Percentiles rank a stretch among this genome's conserved stretches.
These are phyloP conservation scores for Lasiosphaeria hispida DNA, from an alignment of 495 filamentous ascomycete genomes.

Conservation along the genomic window DNA sequence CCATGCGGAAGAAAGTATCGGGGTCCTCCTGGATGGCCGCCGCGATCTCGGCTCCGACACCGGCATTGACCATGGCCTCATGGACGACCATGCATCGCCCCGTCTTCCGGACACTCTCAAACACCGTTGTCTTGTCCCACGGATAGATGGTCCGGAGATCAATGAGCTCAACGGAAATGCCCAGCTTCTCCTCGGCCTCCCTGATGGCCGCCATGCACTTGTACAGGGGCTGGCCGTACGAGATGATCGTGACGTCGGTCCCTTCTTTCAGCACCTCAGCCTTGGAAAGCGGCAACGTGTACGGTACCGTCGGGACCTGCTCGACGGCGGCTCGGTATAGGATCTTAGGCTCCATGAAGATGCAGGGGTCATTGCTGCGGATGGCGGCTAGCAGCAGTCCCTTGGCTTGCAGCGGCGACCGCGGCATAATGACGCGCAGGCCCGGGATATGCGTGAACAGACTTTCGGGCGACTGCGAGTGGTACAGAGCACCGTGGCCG, in stretches of 20 bases:
- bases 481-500: slow-evolving; percentile 94
- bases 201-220: slow-evolving; percentile 77
- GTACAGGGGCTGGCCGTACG: slow-evolving; percentile 91
- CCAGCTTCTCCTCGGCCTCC: slow-evolving; percentile 77
- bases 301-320: slow-evolving; percentile 81
- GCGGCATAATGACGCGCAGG: slow-evolving; percentile 82
- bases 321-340: slow-evolving; percentile 94
- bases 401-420: slow-evolving; percentile 89
- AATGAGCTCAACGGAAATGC: slow-evolving; percentile 80
- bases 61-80: slow-evolving; percentile 93
- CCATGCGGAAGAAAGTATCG: slow-evolving; percentile 79
- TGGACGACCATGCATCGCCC: slow-evolving; percentile 90
- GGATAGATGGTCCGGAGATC: slow-evolving; percentile 91
- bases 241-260: slow-evolving; percentile 79
- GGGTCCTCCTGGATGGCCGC: slow-evolving; percentile 82
- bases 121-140: slow-evolving; percentile 84
- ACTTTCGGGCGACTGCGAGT: slow-evolving; percentile 89
- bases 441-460: slow-evolving; percentile 93
- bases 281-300: slow-evolving; percentile 81
- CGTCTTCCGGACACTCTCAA: slow-evolving; percentile 85
- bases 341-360: slow-evolving; percentile 97
- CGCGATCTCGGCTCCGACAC: slow-evolving; percentile 89
- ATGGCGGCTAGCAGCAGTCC: slow-evolving; percentile 83
- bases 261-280: slow-evolving; percentile 87
- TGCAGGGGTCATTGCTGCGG: slow-evolving; percentile 78